Conservation (phyloP, 116 monocot species). For the Iris pallida region DNA sequence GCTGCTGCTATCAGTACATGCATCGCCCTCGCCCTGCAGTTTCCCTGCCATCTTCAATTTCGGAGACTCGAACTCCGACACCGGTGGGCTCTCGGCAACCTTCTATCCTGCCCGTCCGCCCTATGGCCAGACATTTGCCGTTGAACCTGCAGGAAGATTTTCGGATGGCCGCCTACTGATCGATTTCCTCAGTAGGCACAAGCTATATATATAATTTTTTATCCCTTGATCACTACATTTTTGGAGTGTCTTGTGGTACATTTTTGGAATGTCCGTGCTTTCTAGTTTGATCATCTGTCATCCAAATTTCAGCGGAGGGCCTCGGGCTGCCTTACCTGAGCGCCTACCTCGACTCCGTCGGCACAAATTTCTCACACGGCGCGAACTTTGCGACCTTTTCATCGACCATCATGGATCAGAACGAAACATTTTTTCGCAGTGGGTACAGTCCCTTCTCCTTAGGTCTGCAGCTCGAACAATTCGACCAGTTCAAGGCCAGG, state of each 20-base stretch:
- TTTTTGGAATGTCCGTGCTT: no score
- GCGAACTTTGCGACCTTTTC: slow-evolving; percentile 95
- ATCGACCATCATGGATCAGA: slow-evolving; percentile 67
- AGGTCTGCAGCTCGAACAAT: slow-evolving; percentile 79
- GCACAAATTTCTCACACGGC: slow-evolving; percentile 81
- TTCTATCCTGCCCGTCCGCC: slow-evolving; percentile 9
- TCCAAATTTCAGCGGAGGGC: slow-evolving; percentile 30
- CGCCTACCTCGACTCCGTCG: slow-evolving; percentile 82
- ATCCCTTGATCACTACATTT: no score
- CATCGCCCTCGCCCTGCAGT: no score
- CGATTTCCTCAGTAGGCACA: slow-evolving; percentile 12
- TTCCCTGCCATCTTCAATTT: slow-evolving; percentile 19
- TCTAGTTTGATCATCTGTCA: background rate
- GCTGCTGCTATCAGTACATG: no score
- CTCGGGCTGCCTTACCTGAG: slow-evolving; percentile 58
- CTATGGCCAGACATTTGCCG: slow-evolving; percentile 16
- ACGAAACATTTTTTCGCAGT: slow-evolving; percentile 58
- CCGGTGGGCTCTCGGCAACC: slow-evolving; percentile 15
- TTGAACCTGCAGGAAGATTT: slow-evolving; percentile 8
- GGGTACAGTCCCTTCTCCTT: slow-evolving; percentile 92
- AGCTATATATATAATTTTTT: no score
- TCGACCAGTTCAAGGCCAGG: slow-evolving; percentile 66
- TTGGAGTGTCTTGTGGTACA: no score
- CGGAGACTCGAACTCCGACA: slow-evolving; percentile 24
- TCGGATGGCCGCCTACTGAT: slow-evolving; percentile 18